phyloP scores from a whole-genome alignment of 768 basidiomycete genomes.

The Hygrocybe punicea region DNA sequence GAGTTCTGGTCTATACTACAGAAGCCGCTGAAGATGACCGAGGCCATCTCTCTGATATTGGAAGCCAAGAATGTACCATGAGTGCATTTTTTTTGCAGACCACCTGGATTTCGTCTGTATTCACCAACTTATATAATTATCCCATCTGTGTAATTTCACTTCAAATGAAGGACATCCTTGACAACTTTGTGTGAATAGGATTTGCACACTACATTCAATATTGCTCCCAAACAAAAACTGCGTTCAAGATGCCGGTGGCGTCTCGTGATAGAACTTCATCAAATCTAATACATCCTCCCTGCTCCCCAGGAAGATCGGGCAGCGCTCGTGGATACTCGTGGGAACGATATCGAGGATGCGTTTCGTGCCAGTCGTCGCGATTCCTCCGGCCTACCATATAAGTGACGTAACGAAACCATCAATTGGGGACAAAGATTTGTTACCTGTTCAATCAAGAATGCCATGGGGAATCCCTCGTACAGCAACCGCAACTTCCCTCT shows the following conservation, averaged over 20 bases:
- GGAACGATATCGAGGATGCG: constrained; percentile 90
- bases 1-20: neutral
- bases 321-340: constrained; percentile 84
- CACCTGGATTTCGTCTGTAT: too few relatives aligned
- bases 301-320: constrained; percentile 89
- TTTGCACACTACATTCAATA: neutral
- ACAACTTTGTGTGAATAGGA: too few relatives aligned
- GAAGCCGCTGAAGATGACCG: neutral
- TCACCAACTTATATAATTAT: too few relatives aligned
- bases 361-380: constrained; percentile 93
- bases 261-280: constrained; percentile 74
- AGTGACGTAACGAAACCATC: constrained; percentile 9
- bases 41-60: neutral
- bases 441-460: constrained; percentile 90
- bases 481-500: constrained; percentile 89
- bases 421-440: neutral
- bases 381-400: constrained; percentile 75
- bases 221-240: neutral
- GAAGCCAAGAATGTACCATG: neutral
- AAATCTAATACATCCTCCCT: constrained; percentile 91
- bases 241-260: constrained; percentile 18
- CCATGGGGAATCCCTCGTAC: constrained; percentile 99
- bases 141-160: too few relatives aligned
- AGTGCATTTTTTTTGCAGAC: neutral
- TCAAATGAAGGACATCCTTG: too few relatives aligned